These are phyloP conservation scores for Ceratobasidium theobromae DNA, from an alignment of 1,284 basidiomycete species.

Conservation along the genomic window DNA sequence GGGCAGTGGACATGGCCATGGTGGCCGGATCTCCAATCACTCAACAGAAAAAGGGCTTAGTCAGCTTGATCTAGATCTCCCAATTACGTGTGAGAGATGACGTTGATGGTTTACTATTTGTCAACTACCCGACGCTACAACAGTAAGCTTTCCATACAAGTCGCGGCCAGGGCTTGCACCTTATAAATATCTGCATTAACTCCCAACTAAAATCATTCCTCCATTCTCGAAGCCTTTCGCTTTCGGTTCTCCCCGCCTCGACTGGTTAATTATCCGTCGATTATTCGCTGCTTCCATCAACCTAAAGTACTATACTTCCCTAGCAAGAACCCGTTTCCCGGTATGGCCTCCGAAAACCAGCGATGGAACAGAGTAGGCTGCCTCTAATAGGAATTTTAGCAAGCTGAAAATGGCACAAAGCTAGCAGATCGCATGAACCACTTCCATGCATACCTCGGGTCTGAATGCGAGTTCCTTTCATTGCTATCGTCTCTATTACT, in stretches of 20 bases:
- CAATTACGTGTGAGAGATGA: slow-evolving; percentile 12
- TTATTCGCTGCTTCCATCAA: neutral
- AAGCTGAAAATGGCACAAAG: neutral
- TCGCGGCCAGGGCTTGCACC: too few species aligned
- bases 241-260: too few species aligned
- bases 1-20: slow-evolving; percentile 14
- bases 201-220: too few species aligned
- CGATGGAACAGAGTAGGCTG: slow-evolving; percentile 17
- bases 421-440: slow-evolving; percentile 16
- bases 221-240: too few species aligned
- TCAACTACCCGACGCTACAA: neutral
- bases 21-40: neutral
- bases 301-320: neutral
- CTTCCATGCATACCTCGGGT: slow-evolving; percentile 9
- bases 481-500: neutral
- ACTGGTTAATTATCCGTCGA: too few species aligned
- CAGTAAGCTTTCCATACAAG: neutral
- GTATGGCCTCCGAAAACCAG: slow-evolving; percentile 4
- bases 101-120: neutral
- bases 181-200: too few species aligned
- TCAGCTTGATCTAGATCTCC: slow-evolving; percentile 3
- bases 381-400: neutral
- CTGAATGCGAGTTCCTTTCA: slow-evolving; percentile 4
- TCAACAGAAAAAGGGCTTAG: slow-evolving; percentile 15
- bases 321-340: neutral